A percentile compares a stretch with the other conserved stretches of the same genome.
Conservation (phyloP, 495 filamentous ascomycete genomes). For the Penicillium manginii region DNA sequence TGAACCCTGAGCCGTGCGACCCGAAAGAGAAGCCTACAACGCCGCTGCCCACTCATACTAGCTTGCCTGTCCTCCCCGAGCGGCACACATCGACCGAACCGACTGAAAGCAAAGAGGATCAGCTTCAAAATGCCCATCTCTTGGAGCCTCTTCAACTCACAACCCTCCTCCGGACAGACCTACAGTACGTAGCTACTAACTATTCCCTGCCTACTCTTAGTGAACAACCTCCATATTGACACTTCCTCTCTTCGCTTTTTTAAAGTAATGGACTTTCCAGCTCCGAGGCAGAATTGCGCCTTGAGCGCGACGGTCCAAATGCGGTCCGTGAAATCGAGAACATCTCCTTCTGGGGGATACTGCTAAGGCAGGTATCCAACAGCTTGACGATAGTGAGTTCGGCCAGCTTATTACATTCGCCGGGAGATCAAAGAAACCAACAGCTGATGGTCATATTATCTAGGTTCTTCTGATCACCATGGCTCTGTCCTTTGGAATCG, state of each 20-base stretch:
- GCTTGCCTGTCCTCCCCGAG: neutral
- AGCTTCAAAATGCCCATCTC: constrained; percentile 31
- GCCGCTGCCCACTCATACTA: constrained; percentile 4
- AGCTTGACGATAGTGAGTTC: constrained; percentile 61
- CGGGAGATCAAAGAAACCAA: neutral
- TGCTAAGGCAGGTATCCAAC: constrained; percentile 65
- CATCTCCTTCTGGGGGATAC: constrained; percentile 59
- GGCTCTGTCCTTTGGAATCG: constrained; percentile 78
- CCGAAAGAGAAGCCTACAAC: constrained; percentile 14
- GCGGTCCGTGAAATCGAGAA: constrained; percentile 59
- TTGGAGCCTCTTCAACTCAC: constrained; percentile 32
- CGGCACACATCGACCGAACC: constrained; percentile 4
- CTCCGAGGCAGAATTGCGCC: constrained; percentile 55
- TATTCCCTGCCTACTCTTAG: neutral
- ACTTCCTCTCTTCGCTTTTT: neutral
- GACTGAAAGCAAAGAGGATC: constrained; percentile 4
- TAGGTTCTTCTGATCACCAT: constrained; percentile 84
- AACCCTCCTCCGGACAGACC: constrained; percentile 31
- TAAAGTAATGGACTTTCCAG: constrained; percentile 57
- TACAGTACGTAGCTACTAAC: constrained; percentile 26
- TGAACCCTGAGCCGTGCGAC: constrained; percentile 20
- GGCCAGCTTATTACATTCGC: neutral
- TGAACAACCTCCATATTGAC: neutral
- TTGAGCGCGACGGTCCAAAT: constrained; percentile 62
- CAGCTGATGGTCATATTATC: constrained; percentile 14